These are phyloP conservation scores for Coemansia guatemalensis DNA, from an alignment of 192 early-diverging fungal species.

Conservation along the genomic window DNA sequence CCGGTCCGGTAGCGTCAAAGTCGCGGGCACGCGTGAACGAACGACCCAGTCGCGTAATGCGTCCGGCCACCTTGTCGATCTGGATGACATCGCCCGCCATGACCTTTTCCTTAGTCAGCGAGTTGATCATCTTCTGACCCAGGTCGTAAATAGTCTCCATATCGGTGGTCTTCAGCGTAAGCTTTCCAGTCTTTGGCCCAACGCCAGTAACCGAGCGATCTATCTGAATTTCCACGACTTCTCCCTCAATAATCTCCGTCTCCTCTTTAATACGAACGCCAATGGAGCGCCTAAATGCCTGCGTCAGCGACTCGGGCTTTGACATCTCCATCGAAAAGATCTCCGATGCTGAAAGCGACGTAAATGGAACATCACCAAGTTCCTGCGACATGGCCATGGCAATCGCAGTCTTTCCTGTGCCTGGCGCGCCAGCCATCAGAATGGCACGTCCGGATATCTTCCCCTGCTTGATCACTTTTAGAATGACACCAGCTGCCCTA, in stretches of 20 bases:
- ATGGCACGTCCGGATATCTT: conserved; percentile 97
- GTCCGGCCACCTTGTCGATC: conserved; percentile 97
- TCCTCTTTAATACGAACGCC: conserved; percentile 98
- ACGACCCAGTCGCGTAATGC: conserved; percentile 93
- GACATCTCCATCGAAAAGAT: conserved; percentile 99
- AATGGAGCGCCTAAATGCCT: conserved; percentile 96
- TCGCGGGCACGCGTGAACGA: conserved; percentile 96
- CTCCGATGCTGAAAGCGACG: conserved; percentile 95
- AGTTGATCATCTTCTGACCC: conserved; percentile 98
- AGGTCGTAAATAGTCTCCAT: conserved; percentile 99
- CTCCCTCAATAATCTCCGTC: conserved; percentile 97
- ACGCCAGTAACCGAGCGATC: conserved; percentile 91
- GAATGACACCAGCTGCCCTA: conserved; percentile 94
- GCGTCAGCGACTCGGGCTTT: conserved; percentile 96
- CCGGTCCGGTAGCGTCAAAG: conserved; percentile 97
- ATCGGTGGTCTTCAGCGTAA: conserved; percentile 98
- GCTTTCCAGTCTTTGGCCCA: conserved; percentile 92
- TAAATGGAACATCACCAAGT: conserved; percentile 97
- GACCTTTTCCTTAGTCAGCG: conserved; percentile 97
- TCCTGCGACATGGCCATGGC: conserved; percentile 99
- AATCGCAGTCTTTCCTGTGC: conserved; percentile 98
- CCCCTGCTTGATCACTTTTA: conserved; percentile 96
- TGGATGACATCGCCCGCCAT: conserved; percentile 95
- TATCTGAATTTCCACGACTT: conserved; percentile 98
- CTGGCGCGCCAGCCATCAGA: conserved; percentile 97